Evolutionary conservation across 2,329 filamentous ascomycete species (phyloP), one percentile per base, ranked within the genome.

Genomic region (Fusarium pseudocircinatum): DNA sequence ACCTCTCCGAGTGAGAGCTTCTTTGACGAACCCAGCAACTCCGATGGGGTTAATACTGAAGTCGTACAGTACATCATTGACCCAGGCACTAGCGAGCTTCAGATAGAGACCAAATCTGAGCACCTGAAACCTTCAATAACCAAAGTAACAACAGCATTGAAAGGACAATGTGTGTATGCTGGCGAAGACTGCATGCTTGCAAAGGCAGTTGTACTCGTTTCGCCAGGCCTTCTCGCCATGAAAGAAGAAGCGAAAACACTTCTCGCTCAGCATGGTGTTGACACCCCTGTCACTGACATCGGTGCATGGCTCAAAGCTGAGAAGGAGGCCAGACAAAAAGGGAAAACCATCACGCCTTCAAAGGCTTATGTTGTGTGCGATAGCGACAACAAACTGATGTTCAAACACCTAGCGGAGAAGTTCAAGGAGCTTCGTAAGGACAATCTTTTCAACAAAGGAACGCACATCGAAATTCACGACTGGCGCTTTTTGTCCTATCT

Each of bases 401-500:
- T 82, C 0, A 72, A 77, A 32, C 67, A 70, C 0, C 79, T 86
- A n/a, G 67, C 85, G 7, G 63, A 65, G 26, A 72, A 68, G 8
- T 78, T 86, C 13, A 77, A 84, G 40, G 61, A 73, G 12, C 68
- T 77, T 15, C 78, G 81, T 16, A 50, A 81, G 18, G 70, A 60
- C 28, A 75, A 73, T 15, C 75, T 75, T 6, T 73, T 76, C 6
- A 79, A 80, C 6, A 79, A 80, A 9, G 71, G 18, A 22, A 16
- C 39, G 22, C 9, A 7, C 28, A 73, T 86, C 4, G 79, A 80
- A 11, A 80, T 87, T 4, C 86, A 85, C 60, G 85, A 88, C 71
- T 88, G 86, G 85, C 80, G 84, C 9, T 75, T 87, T 10, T 65
- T 88, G 52, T 79, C 82, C 37, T 80, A 83, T 26, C 74, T 88